Base-by-base conservation (phyloP, 2,329 filamentous ascomycete genomes). In the Cryphonectria naterciae region DNA sequence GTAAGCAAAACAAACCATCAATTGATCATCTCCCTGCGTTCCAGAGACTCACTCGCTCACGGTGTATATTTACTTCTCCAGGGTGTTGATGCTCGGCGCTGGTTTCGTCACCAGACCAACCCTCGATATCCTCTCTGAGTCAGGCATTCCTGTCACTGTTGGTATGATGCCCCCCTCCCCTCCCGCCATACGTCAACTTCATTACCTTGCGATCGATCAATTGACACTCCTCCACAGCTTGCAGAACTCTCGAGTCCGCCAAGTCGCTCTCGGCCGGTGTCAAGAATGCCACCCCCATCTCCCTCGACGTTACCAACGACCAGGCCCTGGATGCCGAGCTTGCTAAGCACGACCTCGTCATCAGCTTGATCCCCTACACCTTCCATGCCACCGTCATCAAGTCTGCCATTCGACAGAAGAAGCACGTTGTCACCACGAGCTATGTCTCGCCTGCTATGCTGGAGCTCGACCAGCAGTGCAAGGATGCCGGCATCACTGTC, bases 371-470 rank as follows among this genome's bases (percentile, higher is more conserved):
- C 77, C 95, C 95, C 66, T 98, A 98, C 85, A 97, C 90, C 72
- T 93, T 90, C 88, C 94, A 97, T 82, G 93, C 92, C 62, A 86
- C 88, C 69, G 94, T 98, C 77, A 97, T 98, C 89, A 95, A 97
- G 88, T 91, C 92, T 49, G 95, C 94, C 74, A 98, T 98, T 83
- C 89, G 91, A 78, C 88, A 91, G 78, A 98, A 97, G 92, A 97
- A 95, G 88, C 85, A 98, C 85, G 94, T 98, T 73, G 95, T 98
- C 78, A 98, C 95, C 71, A 98, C 95, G 41, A 94, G 90, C 75
- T 98, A 67, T 81, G 86, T 70, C 94, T 93, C 43, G 90, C 98
- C 70, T 94, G 97, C 78, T 88, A 98, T 80, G 93, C 97, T 75
- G 97, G 93, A 95, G 85, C 89, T 98, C 66, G 92, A 98, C 78